Percentiles rank a stretch among this genome's conserved stretches.
phyloP scores from a whole-genome alignment of 495 filamentous ascomycete genomes.

The Venustampulla echinocandica region DNA sequence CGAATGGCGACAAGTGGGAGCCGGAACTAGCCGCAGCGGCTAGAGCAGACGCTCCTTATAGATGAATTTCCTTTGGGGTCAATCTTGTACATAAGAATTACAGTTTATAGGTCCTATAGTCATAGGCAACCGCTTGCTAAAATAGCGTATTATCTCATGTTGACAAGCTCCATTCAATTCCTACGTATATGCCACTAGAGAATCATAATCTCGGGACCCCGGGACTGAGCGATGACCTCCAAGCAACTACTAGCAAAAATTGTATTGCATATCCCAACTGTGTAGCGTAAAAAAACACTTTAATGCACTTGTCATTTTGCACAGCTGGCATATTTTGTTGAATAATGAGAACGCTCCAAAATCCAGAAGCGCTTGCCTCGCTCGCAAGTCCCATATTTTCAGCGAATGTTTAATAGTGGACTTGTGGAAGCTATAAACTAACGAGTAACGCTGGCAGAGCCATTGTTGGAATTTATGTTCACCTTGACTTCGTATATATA shows the following conservation, averaged over 20 bases:
- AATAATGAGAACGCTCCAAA: slow-evolving; percentile 9
- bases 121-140: neutral
- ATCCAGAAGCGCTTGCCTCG: slow-evolving; percentile 18
- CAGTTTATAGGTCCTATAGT: neutral
- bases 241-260: too few species aligned
- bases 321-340: too few species aligned
- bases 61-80: slow-evolving; percentile 41
- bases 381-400: slow-evolving; percentile 15
- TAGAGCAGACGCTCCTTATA: slow-evolving; percentile 81
- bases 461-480: too few species aligned
- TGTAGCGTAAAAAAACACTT: too few species aligned
- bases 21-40: slow-evolving; percentile 88
- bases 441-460: slow-evolving; percentile 20
- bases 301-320: too few species aligned
- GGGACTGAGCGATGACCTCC: too few species aligned
- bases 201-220: too few species aligned
- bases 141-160: neutral
- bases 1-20: slow-evolving; percentile 82
- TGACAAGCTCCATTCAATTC: too few species aligned
- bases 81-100: slow-evolving; percentile 1
- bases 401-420: slow-evolving; percentile 9
- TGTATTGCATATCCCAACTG: too few species aligned
- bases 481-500: too few species aligned
- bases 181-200: too few species aligned
- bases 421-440: slow-evolving; percentile 9